Base-by-base conservation (phyloP, 306 rosid genomes). In the Dryas octopetala region DNA sequence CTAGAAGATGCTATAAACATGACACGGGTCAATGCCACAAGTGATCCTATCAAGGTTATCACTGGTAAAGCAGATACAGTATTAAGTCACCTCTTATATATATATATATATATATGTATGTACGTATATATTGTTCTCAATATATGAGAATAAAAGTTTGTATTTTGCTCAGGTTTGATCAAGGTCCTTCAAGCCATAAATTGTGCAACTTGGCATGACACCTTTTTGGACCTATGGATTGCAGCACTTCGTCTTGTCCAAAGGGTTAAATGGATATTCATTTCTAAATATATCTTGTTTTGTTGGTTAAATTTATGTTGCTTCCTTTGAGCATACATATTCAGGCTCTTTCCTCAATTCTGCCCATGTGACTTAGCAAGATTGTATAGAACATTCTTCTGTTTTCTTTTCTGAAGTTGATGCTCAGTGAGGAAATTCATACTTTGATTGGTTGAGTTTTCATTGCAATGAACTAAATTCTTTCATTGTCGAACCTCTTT, bases 1-100 rank as follows among this genome's bases (percentile, higher is more conserved):
- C 73, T 95, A 63, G 97, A 95, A 89, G 98, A 95, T 82, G 89
- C 96, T 76, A 86, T 95, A 96, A 94, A 89, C 73, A 91, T 89
- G 78, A 90, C 88, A 83, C 88, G 88, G 88, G 93, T 87, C 65
- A 88, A 91, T 79, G 87, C 97, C 79, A 89, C 91, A 44, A 90
- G 91, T 23, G 23, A 23, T 88, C 88, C 89, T 63, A 85, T 95
- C 70, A 97, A 95, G 83, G 82, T 71, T 87, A 78, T 89, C 75
- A 81, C 85, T 0, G 90, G 97, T 95, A 86, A 79, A 77, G 64
- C 44, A 53, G 6, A 40, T 53, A 53, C 1, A 5, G 14, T n/a
- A 17, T 44, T 50, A 86, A 44, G 61, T 79, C 50, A 75, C 45
- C 62, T 74, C 47, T 23, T 23, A 23, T 23, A 23, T 23, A 23